Evolutionary conservation across 306 rosid genomes (phyloP).

Genomic region (Begonia loranthoides): DNA sequence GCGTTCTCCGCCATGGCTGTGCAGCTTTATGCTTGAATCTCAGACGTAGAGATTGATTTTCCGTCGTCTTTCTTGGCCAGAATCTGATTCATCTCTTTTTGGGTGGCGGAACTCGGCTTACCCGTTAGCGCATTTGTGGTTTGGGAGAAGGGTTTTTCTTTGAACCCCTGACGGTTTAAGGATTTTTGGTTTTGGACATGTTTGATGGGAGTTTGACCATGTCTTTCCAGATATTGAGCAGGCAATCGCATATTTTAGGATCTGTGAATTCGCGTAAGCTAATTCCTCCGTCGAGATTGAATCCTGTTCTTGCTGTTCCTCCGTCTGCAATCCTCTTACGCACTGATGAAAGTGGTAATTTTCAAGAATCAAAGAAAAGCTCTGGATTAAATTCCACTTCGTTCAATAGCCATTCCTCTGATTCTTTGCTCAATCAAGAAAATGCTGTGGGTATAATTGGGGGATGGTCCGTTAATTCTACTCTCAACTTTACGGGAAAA

Average conservation of each 20-base stretch:
- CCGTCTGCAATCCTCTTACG: constrained; percentile 31
- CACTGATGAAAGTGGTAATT: constrained; percentile 37
- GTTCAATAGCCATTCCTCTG: constrained; percentile 12
- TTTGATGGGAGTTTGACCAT: constrained; percentile 29
- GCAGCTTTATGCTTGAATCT: neutral
- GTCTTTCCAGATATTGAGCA: constrained; percentile 23
- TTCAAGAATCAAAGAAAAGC: constrained; percentile 22
- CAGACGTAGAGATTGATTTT: neutral
- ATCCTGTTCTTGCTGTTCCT: constrained; percentile 39
- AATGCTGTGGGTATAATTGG: constrained; percentile 58
- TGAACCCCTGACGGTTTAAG: constrained; percentile 12
- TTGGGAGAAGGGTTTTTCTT: constrained; percentile 19
- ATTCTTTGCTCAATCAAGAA: constrained; percentile 24
- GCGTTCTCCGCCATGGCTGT: no score
- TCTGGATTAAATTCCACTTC: constrained; percentile 23
- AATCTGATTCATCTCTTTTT: neutral
- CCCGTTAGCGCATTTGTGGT: neutral
- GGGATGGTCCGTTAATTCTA: constrained; percentile 47
- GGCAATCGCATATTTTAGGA: constrained; percentile 27
- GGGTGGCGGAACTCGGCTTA: neutral
- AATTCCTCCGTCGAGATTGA: constrained; percentile 23
- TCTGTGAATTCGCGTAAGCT: constrained; percentile 22
- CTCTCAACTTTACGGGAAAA: constrained; percentile 47
- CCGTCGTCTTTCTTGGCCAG: no score
- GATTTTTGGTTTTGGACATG: constrained; percentile 18